A percentile compares a stretch with the other conserved stretches of the same genome.
Conservation (phyloP, 176 grass and related monocot species). For the Aegilops longissima region DNA sequence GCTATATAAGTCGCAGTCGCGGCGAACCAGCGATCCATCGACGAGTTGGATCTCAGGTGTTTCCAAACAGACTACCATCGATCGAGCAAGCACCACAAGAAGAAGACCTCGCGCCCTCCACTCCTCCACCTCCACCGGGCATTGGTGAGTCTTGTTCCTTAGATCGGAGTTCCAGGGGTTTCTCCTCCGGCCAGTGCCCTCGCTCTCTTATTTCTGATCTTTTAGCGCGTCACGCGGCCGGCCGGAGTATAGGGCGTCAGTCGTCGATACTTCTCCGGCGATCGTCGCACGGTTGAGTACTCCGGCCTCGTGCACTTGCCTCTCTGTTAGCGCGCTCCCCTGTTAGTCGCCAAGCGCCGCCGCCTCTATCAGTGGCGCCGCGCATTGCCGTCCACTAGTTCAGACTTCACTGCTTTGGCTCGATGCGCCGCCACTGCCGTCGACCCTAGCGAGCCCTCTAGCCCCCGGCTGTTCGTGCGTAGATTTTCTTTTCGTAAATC, state of each 20-base stretch:
- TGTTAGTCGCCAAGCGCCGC: neutral
- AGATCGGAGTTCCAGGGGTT: neutral
- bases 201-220: neutral
- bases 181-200: neutral
- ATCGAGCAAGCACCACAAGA: neutral
- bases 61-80: neutral
- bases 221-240: neutral
- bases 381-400: neutral
- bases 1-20: neutral
- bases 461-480: neutral
- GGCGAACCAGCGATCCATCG: too few relatives aligned
- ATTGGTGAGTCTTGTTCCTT: neutral
- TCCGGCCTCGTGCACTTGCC: neutral
- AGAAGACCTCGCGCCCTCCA: neutral
- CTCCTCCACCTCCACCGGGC: neutral
- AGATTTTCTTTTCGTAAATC: neutral
- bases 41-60: neutral
- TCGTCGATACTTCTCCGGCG: neutral
- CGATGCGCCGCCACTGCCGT: neutral
- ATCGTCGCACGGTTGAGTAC: neutral
- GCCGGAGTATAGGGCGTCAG: neutral
- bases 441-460: neutral
- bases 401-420: neutral
- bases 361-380: neutral
- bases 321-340: neutral